Percentiles rank a stretch among this genome's conserved stretches.
Evolutionary conservation across 2,329 filamentous ascomycete genomes (phyloP).

Genomic region (Dactylonectria macrodidyma): DNA sequence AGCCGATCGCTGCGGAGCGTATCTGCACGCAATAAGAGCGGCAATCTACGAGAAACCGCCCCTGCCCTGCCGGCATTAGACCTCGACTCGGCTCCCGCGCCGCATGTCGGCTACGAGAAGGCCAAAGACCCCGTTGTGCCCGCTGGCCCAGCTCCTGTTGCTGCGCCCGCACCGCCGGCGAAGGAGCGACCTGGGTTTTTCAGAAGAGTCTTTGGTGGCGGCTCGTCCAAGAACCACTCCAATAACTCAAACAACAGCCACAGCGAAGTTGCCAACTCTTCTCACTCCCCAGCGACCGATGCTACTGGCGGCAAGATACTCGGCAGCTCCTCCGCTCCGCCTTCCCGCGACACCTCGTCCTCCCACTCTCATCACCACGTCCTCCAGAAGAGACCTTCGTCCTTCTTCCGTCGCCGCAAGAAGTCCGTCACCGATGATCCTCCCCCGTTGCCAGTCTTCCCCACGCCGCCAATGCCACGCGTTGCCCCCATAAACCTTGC

Average conservation of each 20-base stretch:
- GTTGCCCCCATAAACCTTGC: constrained; percentile 54
- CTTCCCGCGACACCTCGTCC: constrained; percentile 63
- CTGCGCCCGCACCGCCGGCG: constrained; percentile 60
- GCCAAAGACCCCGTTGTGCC: constrained; percentile 64
- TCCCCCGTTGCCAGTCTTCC: constrained; percentile 70
- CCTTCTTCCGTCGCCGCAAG: constrained; percentile 94
- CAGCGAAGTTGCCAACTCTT: constrained; percentile 40
- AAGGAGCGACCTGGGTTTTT: constrained; percentile 92
- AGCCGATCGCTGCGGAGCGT: constrained; percentile 69
- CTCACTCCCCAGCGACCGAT: constrained; percentile 49
- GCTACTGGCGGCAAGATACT: constrained; percentile 56
- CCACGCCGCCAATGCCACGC: constrained; percentile 57
- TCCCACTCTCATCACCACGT: constrained; percentile 64
- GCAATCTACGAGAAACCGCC: constrained; percentile 46
- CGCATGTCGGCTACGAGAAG: constrained; percentile 72
- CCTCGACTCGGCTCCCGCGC: constrained; percentile 70
- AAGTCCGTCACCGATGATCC: constrained; percentile 84
- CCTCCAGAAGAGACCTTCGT: constrained; percentile 91
- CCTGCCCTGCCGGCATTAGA: constrained; percentile 54
- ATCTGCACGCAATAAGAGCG: constrained; percentile 51
- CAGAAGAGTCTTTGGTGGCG: constrained; percentile 82
- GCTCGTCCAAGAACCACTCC: constrained; percentile 67
- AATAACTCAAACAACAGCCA: constrained; percentile 33
- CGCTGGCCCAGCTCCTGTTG: constrained; percentile 67
- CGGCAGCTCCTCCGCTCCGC: constrained; percentile 64